Evolutionary conservation across 1,139 yeast genomes (phyloP), one percentile per base, ranked within the genome.

Genomic region (Lodderomyces orthopsilosis): DNA sequence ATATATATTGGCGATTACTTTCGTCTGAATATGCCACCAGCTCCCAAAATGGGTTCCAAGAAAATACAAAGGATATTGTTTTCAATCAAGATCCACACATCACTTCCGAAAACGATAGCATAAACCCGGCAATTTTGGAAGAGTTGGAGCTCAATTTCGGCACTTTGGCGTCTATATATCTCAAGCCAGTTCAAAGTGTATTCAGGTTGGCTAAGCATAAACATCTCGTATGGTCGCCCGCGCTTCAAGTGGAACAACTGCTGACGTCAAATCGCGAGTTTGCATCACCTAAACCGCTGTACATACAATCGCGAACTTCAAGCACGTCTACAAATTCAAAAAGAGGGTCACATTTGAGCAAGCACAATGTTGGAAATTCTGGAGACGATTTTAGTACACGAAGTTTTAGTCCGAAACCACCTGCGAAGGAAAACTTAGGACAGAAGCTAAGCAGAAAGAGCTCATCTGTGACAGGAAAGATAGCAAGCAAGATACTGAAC

Each of bases 141-240:
- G 97, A 91, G 56, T 68, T 91, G 43, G 95, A 88, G 53, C 69
- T 91, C 51, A 83, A 81, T 50, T 81, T 91, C 34, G 97, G 97
- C 1, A 71, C 90, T 0, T 66, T 91, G 43, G 91, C 95, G 0
- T 85, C 95, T 0, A 81, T 91, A 22, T 91, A 90, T 55, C 68
- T 90, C 51, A 87, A 89, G 54, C 95, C 97, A 0, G 84, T 88
- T 5, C 76, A 77, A 19, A 87, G 80, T 51, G 90, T 91, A 1
- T 90, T 91, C 66, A 68, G 95, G 35, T 65, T 78, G 35, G 77
- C 90, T 1, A 83, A 77, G 51, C 65, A 75, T 4, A 82, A 75
- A 46, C 57, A 61, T 17, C 63, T 91, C 24, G 72, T 79, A 0
- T 59, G 62, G 8, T 82, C 90, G 36, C 88, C 93, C 0, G 93